Conservation (phyloP, 108 stramenopile genomes). For the Epipyxis sp. region DNA sequence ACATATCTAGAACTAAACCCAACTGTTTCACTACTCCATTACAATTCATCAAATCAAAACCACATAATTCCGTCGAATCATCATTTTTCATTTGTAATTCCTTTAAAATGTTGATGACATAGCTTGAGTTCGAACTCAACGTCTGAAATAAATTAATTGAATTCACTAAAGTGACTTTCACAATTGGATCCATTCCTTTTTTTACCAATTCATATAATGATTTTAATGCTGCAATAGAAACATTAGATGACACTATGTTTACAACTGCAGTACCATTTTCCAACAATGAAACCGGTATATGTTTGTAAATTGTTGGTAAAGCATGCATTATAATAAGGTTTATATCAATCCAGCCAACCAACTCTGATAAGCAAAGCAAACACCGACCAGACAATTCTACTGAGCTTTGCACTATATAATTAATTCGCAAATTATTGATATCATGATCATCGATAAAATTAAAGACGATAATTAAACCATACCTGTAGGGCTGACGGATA, state of each 20-base stretch:
- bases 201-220: not conserved
- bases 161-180: not conserved
- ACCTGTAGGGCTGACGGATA: too few relatives aligned
- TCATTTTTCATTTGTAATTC: not conserved
- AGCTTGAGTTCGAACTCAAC: not conserved
- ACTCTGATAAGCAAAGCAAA: not conserved
- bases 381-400: not conserved
- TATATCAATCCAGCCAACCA: constrained; percentile 19
- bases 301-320: not conserved
- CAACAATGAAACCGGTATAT: not conserved
- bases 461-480: too few relatives aligned
- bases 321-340: not conserved
- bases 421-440: too few relatives aligned
- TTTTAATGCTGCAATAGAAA: not conserved
- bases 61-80: not conserved
- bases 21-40: not conserved
- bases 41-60: not conserved
- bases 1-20: not conserved
- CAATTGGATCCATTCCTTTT: constrained; percentile 15
- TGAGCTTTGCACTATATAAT: not conserved
- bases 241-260: not conserved
- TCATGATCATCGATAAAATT: too few relatives aligned
- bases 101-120: not conserved
- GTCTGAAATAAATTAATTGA: not conserved
- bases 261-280: not conserved